These are phyloP conservation scores for Trichocladium uniseriatum DNA, from an alignment of 495 filamentous ascomycete genomes.

Conservation along the genomic window DNA sequence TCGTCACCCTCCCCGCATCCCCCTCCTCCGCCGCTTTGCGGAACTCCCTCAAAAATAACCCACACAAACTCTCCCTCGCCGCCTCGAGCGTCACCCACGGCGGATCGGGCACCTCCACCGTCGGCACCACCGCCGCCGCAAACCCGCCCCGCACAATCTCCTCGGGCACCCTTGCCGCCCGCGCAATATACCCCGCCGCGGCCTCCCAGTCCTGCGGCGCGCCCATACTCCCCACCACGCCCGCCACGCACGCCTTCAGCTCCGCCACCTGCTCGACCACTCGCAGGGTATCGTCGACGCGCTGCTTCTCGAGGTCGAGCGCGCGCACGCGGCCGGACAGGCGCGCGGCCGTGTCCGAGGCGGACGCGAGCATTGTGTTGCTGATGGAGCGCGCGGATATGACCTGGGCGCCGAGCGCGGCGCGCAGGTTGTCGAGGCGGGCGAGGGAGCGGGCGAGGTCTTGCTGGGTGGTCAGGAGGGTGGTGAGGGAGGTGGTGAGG, in stretches of 20 bases:
- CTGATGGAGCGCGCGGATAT: conserved; percentile 73
- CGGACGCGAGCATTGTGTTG: conserved; percentile 77
- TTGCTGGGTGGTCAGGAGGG: conserved; percentile 67
- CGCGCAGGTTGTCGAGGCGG: conserved; percentile 83
- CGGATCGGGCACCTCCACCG: conserved; percentile 86
- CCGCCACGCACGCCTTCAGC: conserved; percentile 89
- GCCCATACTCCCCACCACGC: conserved; percentile 93
- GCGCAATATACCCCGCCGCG: conserved; percentile 77
- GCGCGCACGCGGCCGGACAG: conserved; percentile 77
- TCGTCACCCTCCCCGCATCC: conserved; percentile 78
- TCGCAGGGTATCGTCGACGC: conserved; percentile 78
- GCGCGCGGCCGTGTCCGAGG: conserved; percentile 74
- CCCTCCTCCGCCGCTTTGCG: conserved; percentile 79
- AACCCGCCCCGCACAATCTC: conserved; percentile 77
- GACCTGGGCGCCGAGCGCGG: conserved; percentile 79
- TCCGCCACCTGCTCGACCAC: conserved; percentile 95
- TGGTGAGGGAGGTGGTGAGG: conserved; percentile 64
- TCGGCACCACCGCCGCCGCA: conserved; percentile 86
- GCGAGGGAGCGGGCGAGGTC: conserved; percentile 74
- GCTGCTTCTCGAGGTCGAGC: conserved; percentile 80
- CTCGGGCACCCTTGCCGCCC: conserved; percentile 69
- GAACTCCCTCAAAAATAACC: conserved; percentile 86
- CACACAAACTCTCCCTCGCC: conserved; percentile 78
- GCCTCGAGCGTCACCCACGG: conserved; percentile 79
- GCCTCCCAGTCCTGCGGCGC: conserved; percentile 98